These are phyloP conservation scores for Physcomitrium patens DNA, from an alignment of 225 moss, liverwort and hornwort genomes.

Conservation along the genomic window DNA sequence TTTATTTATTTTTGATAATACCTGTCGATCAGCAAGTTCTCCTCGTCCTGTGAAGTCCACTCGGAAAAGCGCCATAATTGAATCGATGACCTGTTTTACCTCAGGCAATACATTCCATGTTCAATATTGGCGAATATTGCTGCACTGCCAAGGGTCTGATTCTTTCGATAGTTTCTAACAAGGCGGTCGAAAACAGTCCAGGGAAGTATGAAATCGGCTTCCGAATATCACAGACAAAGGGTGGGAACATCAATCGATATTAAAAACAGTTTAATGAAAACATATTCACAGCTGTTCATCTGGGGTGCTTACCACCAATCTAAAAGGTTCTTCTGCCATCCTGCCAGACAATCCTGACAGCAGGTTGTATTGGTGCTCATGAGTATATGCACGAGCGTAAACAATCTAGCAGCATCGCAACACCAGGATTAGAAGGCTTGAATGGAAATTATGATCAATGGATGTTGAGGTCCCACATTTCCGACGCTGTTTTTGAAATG, in stretches of 20 bases:
- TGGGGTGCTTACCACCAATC: constrained; percentile 62
- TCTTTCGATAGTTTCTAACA: neutral
- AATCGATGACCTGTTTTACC: constrained; percentile 74
- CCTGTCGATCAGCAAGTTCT: constrained; percentile 94
- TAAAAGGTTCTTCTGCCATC: constrained; percentile 92
- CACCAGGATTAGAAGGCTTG: constrained; percentile 1
- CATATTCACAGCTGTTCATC: neutral
- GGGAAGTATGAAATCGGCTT: neutral
- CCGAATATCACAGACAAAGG: constrained; percentile 2
- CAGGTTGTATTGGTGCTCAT: constrained; percentile 90
- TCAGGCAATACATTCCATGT: neutral
- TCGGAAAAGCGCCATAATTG: constrained; percentile 91
- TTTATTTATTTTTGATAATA: constrained; percentile 31
- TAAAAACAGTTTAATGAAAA: neutral
- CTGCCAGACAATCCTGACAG: constrained; percentile 68
- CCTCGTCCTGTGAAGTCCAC: constrained; percentile 93
- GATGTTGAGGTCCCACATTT: neutral
- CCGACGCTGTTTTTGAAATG: neutral
- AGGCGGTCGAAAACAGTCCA: neutral
- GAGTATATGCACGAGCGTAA: constrained; percentile 89
- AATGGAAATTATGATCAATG: neutral
- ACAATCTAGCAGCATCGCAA: constrained; percentile 60
- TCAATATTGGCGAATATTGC: neutral
- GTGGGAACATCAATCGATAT: neutral
- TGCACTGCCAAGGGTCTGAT: neutral